phyloP scores from a whole-genome alignment of 176 grass and related monocot genomes.

The Eremochloa ophiuroides region DNA sequence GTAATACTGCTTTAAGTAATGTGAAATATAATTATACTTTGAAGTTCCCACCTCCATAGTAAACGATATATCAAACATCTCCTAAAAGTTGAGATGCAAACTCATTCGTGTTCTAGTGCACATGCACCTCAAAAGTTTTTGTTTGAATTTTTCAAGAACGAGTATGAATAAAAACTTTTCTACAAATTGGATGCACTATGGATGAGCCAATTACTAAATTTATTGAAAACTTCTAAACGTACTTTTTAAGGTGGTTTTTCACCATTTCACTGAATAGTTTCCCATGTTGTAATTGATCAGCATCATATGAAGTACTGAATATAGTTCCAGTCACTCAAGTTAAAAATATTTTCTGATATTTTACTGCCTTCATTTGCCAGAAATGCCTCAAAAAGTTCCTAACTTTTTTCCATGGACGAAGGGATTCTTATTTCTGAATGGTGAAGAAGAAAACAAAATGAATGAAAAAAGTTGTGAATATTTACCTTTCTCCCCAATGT shows the following conservation, averaged over 20 bases:
- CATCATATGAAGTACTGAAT: background rate
- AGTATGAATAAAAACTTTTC: background rate
- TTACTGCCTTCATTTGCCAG: background rate
- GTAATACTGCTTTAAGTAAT: background rate
- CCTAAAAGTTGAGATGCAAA: background rate
- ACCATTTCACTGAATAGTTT: background rate
- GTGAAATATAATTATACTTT: background rate
- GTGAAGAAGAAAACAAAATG: background rate
- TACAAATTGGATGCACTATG: background rate
- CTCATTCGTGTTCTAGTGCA: background rate
- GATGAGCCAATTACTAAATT: background rate
- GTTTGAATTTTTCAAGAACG: background rate
- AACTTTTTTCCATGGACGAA: background rate
- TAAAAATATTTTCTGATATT: background rate
- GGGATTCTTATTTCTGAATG: background rate
- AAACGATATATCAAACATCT: background rate
- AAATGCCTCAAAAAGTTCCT: background rate
- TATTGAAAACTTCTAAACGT: background rate
- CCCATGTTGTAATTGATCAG: background rate
- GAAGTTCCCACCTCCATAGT: background rate
- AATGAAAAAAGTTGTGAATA: background rate
- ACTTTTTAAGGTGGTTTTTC: background rate
- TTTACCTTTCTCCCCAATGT: constrained; percentile 74
- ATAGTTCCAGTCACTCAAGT: background rate
- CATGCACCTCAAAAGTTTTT: background rate